A percentile compares a stretch with the other conserved stretches of the same genome.
Conservation (phyloP, 768 basidiomycete genomes). For the Rhizopogon vinicolor region DNA sequence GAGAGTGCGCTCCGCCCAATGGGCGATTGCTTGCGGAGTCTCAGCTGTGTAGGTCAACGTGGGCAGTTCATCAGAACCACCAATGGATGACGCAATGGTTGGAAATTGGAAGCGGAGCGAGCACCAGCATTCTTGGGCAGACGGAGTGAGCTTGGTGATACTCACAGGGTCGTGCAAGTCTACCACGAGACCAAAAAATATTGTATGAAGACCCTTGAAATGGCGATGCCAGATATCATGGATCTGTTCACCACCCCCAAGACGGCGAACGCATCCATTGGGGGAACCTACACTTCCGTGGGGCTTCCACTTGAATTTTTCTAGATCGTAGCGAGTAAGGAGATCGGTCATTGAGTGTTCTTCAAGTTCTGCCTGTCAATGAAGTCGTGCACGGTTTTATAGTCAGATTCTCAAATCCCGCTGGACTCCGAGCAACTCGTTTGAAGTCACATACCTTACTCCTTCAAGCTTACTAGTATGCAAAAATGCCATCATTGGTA, state of each 20-base stretch:
- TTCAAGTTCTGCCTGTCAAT: too few species aligned
- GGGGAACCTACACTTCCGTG: too few species aligned
- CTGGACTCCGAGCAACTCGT: too few species aligned
- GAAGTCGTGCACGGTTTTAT: too few species aligned
- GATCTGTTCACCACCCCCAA: neutral
- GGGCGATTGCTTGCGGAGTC: neutral
- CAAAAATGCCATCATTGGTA: too few species aligned
- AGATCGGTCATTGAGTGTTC: neutral
- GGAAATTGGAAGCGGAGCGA: neutral
- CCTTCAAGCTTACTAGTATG: too few species aligned
- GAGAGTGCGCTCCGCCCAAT: neutral
- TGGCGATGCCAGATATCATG: neutral
- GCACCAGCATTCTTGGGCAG: neutral
- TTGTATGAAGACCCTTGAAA: neutral
- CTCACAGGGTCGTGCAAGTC: neutral
- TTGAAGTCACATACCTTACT: too few species aligned
- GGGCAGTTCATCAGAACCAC: neutral
- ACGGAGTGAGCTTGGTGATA: neutral
- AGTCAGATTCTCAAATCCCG: too few species aligned
- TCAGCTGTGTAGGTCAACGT: neutral
- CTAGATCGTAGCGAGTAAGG: neutral
- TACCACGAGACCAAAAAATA: neutral
- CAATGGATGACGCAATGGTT: neutral
- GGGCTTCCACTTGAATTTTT: neutral
- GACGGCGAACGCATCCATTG: neutral